Percentiles rank a stretch among this genome's conserved stretches.
Evolutionary conservation across 1,139 yeast species (phyloP).

Genomic region (Lodderomyces margitis): DNA sequence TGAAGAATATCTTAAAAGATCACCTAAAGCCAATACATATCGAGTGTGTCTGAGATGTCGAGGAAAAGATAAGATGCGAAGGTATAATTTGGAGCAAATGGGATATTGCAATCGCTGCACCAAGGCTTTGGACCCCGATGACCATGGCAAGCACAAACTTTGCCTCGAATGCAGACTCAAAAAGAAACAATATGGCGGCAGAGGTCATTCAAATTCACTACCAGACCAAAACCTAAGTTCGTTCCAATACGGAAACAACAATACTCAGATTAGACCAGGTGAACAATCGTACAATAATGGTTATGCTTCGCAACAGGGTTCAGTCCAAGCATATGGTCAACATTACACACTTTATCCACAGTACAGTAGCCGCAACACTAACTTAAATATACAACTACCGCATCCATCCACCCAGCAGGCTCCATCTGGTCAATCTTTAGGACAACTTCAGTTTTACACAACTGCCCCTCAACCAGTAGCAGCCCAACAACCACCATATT

Average conservation of each 20-base stretch:
- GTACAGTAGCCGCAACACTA: slow-evolving; percentile 6
- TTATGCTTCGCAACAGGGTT: slow-evolving; percentile 1
- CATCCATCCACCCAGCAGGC: not conserved
- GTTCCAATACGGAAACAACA: not conserved
- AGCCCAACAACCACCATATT: slow-evolving; percentile 2
- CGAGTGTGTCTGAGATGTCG: slow-evolving; percentile 66
- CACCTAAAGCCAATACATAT: slow-evolving; percentile 24
- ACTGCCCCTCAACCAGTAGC: not conserved
- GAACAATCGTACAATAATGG: not conserved
- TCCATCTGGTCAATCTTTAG: not conserved
- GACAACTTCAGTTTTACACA: slow-evolving; percentile 1
- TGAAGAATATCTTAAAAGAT: slow-evolving; percentile 12
- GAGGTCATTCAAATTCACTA: slow-evolving; percentile 15
- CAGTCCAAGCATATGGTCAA: slow-evolving; percentile 2
- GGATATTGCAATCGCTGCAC: slow-evolving; percentile 68
- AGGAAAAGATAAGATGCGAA: slow-evolving; percentile 55
- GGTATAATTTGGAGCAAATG: slow-evolving; percentile 53
- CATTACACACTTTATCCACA: slow-evolving; percentile 2
- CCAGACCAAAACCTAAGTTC: not conserved
- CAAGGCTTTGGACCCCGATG: slow-evolving; percentile 40
- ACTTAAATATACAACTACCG: not conserved
- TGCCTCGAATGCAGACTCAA: slow-evolving; percentile 52
- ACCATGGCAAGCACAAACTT: slow-evolving; percentile 54
- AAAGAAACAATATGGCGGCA: slow-evolving; percentile 30
- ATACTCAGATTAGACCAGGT: not conserved